Base-by-base conservation (phyloP, 495 filamentous ascomycete species). In the Cercophora sp. region DNA sequence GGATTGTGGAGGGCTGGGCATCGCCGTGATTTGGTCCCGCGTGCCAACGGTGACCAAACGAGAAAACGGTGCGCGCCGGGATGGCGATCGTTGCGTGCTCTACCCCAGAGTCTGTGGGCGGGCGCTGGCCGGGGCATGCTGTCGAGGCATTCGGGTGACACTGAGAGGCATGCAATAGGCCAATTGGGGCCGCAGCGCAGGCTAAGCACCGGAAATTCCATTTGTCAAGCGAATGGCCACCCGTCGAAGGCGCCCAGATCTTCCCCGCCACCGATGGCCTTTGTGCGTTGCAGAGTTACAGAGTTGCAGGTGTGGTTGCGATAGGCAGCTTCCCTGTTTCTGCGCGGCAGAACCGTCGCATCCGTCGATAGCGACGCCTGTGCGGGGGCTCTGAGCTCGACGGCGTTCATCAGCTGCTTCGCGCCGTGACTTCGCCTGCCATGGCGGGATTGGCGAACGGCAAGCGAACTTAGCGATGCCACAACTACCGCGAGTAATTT, bases 221-320 rank as follows among this genome's bases (percentile, higher is more conserved):
- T 61, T 45, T 55, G 55, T 43, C 52, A 61, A 43, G 51, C 29
- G 47, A 55, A 26, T 29, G 41, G 45, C 15, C 29, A 34, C 41
- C 31, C 10, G 19, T 19, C 16, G 24, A 19, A 46, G 8, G 23
- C 16, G 52, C 23, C 50, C 49, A 48, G 56, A 59, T 62, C 55
- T 49, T 40, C 52, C 44, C 57, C 51, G 51, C 56, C 35, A 55
- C 23, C 48, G 16, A 35, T 29, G 37, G 25, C 25, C 48, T 24
- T 51, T 31, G 36, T 4, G 3, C 5, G 18, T 8, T 8, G 36
- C n/a, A 19, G 40, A 5, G 44, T 36, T 23, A 40, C 42, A 25
- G 15, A 29, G 47, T 13, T n/a, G 34, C 27, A 15, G 31, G 36
- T 19, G 51, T 44, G 43, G 34, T 25, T 20, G 48, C 39, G 43